These are phyloP conservation scores for Cordyceps javanica DNA, from an alignment of 2,329 filamentous ascomycete genomes.

Conservation along the genomic window DNA sequence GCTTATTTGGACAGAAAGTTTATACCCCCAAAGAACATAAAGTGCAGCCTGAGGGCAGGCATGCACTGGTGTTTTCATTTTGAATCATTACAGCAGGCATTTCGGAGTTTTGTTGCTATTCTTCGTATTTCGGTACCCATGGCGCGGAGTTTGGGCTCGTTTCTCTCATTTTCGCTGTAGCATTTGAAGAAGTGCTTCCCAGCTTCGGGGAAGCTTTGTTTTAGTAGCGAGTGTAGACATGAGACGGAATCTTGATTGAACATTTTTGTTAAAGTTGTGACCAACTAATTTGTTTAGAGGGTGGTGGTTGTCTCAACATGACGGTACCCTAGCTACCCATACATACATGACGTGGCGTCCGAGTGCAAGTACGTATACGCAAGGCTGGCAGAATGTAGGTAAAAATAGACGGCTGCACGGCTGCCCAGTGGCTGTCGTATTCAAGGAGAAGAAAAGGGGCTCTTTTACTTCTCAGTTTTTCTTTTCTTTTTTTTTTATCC, in stretches of 20 bases:
- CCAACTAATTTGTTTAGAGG: too few relatives aligned
- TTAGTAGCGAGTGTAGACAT: not conserved
- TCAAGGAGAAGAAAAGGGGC: not conserved
- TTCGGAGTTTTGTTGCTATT: not conserved
- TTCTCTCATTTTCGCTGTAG: not conserved
- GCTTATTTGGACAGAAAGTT: not conserved
- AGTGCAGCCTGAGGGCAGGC: not conserved
- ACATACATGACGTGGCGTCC: too few relatives aligned
- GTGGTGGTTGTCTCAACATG: too few relatives aligned
- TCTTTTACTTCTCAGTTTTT: not conserved
- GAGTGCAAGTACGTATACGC: not conserved
- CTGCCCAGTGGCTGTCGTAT: not conserved
- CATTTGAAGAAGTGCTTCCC: not conserved
- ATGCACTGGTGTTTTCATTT: conserved; percentile 5
- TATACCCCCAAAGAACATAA: conserved; percentile 4
- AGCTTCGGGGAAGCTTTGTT: not conserved
- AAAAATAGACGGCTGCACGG: not conserved
- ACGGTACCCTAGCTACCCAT: too few relatives aligned
- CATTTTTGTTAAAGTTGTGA: too few relatives aligned
- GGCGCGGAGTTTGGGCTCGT: conserved; percentile 1
- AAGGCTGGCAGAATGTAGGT: not conserved
- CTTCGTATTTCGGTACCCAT: not conserved
- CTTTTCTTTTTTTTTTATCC: not conserved
- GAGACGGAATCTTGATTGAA: not conserved
- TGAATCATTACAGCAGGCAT: not conserved